A percentile compares a stretch with the other conserved stretches of the same genome.
Conservation (phyloP, 495 filamentous ascomycete species). For the Usnea hakonensis region DNA sequence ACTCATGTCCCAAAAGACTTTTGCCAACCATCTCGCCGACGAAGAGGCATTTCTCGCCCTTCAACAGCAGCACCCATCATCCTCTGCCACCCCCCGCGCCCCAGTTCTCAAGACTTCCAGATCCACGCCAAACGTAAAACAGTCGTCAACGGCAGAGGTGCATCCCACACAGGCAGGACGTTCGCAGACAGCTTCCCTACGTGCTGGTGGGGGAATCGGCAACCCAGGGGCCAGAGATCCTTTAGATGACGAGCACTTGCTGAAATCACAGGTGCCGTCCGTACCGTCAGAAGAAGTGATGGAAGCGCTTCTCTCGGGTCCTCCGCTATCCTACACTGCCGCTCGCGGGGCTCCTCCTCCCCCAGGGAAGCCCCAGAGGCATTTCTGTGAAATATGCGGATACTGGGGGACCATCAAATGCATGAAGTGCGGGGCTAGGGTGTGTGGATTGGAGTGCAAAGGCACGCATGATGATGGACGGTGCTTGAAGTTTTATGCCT, state of each 20-base stretch:
- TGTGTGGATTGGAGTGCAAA: slow-evolving; percentile 77
- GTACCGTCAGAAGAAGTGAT: slow-evolving; percentile 62
- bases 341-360: slow-evolving; percentile 54
- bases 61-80: slow-evolving; percentile 29
- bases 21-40: slow-evolving; percentile 84
- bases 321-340: slow-evolving; percentile 72
- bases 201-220: slow-evolving; percentile 3
- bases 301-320: slow-evolving; percentile 56
- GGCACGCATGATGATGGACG: slow-evolving; percentile 70
- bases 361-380: slow-evolving; percentile 48
- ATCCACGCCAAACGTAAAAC: slow-evolving; percentile 11
- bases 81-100: slow-evolving; percentile 23
- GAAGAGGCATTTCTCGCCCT: slow-evolving; percentile 63
- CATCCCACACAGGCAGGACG: neutral
- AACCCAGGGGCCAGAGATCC: neutral
- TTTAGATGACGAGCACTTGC: slow-evolving; percentile 53
- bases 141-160: slow-evolving; percentile 11
- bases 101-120: slow-evolving; percentile 30
- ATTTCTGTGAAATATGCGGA: slow-evolving; percentile 83
- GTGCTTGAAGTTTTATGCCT: slow-evolving; percentile 41
- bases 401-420: slow-evolving; percentile 87
- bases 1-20: slow-evolving; percentile 84
- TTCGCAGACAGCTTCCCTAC: neutral
- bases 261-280: slow-evolving; percentile 53
- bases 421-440: slow-evolving; percentile 70